phyloP scores from a whole-genome alignment of 257 asterid species.

The Hygrophila difformis region DNA sequence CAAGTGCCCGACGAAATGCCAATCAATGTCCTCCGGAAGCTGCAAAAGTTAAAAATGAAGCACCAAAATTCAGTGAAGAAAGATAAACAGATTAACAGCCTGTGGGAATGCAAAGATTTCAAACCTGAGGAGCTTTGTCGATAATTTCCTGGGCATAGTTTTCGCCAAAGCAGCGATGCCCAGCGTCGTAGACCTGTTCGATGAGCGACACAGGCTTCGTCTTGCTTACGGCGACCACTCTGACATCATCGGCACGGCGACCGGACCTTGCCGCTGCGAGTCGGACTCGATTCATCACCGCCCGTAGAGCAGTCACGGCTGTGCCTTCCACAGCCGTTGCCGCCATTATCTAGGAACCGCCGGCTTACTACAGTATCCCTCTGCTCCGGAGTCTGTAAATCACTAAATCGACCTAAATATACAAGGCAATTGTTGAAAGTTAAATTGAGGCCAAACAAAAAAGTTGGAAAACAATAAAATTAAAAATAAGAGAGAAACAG shows the following conservation, averaged over 20 bases:
- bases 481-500: no score
- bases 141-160: constrained; percentile 74
- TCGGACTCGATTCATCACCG: constrained; percentile 59
- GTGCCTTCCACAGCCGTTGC: constrained; percentile 61
- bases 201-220: constrained; percentile 68
- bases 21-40: constrained; percentile 77
- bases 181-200: constrained; percentile 55
- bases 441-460: no score
- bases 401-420: no score
- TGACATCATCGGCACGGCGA: constrained; percentile 60
- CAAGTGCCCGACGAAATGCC: constrained; percentile 86
- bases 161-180: constrained; percentile 79
- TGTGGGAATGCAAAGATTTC: not conserved
- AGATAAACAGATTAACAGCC: not conserved
- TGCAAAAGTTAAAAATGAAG: constrained; percentile 16
- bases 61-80: not conserved
- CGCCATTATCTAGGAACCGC: constrained; percentile 35
- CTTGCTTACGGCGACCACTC: constrained; percentile 83
- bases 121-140: constrained; percentile 84
- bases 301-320: constrained; percentile 53
- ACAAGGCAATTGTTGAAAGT: no score
- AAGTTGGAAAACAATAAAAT: no score
- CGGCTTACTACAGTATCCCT: no score
- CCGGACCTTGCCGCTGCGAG: constrained; percentile 69
- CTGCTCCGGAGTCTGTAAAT: no score